These are phyloP conservation scores for Colletotrichum filicis DNA, from an alignment of 2,329 filamentous ascomycete species.

Conservation along the genomic window DNA sequence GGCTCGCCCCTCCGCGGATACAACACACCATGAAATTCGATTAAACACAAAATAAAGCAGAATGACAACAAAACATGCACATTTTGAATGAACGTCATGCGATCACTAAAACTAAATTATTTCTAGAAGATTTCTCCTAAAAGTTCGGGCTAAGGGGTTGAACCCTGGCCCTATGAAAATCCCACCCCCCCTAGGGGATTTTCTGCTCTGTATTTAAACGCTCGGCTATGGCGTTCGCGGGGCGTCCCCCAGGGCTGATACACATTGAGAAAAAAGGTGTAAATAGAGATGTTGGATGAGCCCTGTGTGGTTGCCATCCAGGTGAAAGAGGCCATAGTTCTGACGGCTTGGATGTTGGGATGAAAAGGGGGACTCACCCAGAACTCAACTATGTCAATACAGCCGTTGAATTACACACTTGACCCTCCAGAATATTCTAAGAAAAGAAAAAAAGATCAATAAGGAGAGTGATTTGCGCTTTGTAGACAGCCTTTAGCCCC, in stretches of 20 bases:
- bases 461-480: no score
- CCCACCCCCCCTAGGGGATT: not conserved
- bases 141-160: not conserved
- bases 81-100: no score
- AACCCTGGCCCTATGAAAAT: not conserved
- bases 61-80: no score
- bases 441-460: no score
- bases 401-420: no score
- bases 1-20: no score
- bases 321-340: not conserved
- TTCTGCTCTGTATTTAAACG: not conserved
- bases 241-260: not conserved
- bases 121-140: not conserved
- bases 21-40: no score
- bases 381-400: no score
- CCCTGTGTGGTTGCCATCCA: not conserved
- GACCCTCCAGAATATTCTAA: no score
- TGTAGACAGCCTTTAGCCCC: no score
- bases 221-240: not conserved
- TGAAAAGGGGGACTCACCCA: not conserved
- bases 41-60: no score
- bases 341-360: not conserved
- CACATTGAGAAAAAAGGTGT: not conserved
- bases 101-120: not conserved
- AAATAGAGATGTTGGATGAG: not conserved